Evolutionary conservation across 1,284 basidiomycete genomes (phyloP), one percentile per base, ranked within the genome.

Genomic region (Trichosporon sp.): DNA sequence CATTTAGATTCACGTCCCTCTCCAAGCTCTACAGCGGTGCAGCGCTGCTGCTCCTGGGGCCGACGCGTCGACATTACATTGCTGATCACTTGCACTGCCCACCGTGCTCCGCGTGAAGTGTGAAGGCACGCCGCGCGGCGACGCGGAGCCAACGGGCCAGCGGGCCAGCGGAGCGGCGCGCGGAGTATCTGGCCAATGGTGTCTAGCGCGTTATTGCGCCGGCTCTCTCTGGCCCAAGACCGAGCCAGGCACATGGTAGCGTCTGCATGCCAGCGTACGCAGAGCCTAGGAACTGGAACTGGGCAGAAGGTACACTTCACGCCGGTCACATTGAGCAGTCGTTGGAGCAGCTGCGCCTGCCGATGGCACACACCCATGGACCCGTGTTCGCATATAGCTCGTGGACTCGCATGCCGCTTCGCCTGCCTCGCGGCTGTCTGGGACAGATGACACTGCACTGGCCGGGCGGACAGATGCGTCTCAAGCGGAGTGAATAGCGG

Each of bases 1-100:
- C 56, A 60, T 60, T 60, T 60, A 60, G 56, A 31, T 60, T 60
- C 56, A 60, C 56, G 53, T 18, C 53, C 35, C 23, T 18, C 56
- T 60, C 3, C 29, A 6, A 3, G 27, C 56, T 32, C 56, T 60
- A 12, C 29, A 31, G 27, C 29, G 11, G 42, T n/a, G 42, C 7
- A 4, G 6, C 9, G 9, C 15, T 44, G 42, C 42, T 18, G 42
- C 42, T 44, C 5, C 42, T 4, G 42, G 15, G 7, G 42, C 7
- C 42, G 53, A 31, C 25, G 53, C 53, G 53, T 31, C 25, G 53
- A 58, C 25, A 27, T 29, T 58, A 29, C 53, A 31, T 58, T 32
- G 47, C 11, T 23, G 47, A 51, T 51, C 47, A 25, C 21, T 2
- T 2, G 47, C 18, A 51, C 47, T 51, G 47, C 47, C 21, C 21